These are phyloP conservation scores for Monosporozyma siamensis DNA, from an alignment of 805 yeast genomes.

Conservation along the genomic window DNA sequence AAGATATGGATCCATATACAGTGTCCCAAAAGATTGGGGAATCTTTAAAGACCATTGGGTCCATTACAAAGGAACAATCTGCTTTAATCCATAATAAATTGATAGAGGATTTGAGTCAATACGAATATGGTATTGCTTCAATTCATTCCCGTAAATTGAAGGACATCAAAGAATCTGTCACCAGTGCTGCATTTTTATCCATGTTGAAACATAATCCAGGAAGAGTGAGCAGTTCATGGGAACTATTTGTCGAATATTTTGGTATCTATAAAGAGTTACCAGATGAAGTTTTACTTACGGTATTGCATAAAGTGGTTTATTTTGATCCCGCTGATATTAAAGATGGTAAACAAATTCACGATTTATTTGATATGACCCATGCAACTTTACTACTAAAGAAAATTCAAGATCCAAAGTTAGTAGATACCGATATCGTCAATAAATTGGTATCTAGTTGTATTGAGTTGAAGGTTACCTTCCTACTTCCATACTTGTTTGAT, in stretches of 20 bases:
- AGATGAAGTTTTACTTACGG: slow-evolving; percentile 22
- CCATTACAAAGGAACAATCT: slow-evolving; percentile 9
- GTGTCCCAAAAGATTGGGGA: slow-evolving; percentile 14
- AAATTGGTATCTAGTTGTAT: slow-evolving; percentile 12
- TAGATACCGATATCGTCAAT: slow-evolving; percentile 8
- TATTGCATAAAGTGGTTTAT: slow-evolving; percentile 31
- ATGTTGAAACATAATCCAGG: slow-evolving; percentile 43
- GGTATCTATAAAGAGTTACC: slow-evolving; percentile 7
- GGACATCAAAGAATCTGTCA: slow-evolving; percentile 16
- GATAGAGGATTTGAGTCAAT: slow-evolving; percentile 22
- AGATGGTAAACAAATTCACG: slow-evolving; percentile 24
- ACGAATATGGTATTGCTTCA: slow-evolving; percentile 28
- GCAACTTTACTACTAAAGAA: slow-evolving; percentile 19
- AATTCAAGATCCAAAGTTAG: slow-evolving; percentile 8
- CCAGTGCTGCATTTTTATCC: slow-evolving; percentile 21
- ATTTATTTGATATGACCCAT: slow-evolving; percentile 16
- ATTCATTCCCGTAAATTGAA: slow-evolving; percentile 23
- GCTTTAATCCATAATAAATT: slow-evolving; percentile 20
- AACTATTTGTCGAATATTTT: slow-evolving; percentile 31
- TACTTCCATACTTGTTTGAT: slow-evolving; percentile 10
- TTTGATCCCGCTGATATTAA: slow-evolving; percentile 33
- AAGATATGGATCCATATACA: slow-evolving; percentile 15
- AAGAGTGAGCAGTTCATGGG: slow-evolving; percentile 42
- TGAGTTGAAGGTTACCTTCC: slow-evolving; percentile 8
- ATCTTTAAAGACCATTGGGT: slow-evolving; percentile 4